Conservation (phyloP, 768 basidiomycete genomes). For the Amanita exitialis region DNA sequence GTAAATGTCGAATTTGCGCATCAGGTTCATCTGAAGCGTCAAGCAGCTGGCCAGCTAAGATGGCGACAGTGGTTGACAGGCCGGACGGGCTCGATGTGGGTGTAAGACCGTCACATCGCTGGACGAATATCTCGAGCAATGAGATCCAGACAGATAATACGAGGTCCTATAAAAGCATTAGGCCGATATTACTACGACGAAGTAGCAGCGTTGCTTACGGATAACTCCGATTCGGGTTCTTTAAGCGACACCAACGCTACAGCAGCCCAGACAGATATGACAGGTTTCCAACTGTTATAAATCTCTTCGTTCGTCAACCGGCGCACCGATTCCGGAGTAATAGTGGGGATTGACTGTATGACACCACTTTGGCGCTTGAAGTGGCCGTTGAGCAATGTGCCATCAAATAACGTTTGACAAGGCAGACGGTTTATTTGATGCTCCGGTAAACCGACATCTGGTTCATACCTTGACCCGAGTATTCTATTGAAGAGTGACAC, state of each 20-base stretch:
- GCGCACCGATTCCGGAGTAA: constrained; percentile 7
- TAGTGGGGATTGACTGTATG: neutral
- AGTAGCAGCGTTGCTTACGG: neutral
- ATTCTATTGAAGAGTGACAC: constrained; percentile 5
- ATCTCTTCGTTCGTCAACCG: constrained; percentile 17
- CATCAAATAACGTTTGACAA: constrained; percentile 6
- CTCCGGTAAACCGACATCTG: neutral
- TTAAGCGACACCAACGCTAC: neutral
- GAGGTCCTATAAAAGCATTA: neutral
- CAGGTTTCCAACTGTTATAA: constrained; percentile 15
- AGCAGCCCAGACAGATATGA: constrained; percentile 12
- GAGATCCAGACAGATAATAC: constrained; percentile 4
- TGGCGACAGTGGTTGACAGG: constrained; percentile 23
- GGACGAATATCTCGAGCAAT: constrained; percentile 1
- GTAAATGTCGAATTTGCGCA: constrained; percentile 27
- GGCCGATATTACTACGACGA: too few relatives aligned
- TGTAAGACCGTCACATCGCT: neutral
- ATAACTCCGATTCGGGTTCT: neutral
- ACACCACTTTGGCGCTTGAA: neutral
- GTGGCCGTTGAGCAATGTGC: constrained; percentile 6
- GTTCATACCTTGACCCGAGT: neutral
- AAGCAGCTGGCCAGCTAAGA: constrained; percentile 27
- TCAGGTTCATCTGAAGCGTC: constrained; percentile 11
- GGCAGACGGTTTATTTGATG: neutral
- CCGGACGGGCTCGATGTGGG: constrained; percentile 11